phyloP scores from a whole-genome alignment of 768 basidiomycete genomes.

The Tulasnella sp. region DNA sequence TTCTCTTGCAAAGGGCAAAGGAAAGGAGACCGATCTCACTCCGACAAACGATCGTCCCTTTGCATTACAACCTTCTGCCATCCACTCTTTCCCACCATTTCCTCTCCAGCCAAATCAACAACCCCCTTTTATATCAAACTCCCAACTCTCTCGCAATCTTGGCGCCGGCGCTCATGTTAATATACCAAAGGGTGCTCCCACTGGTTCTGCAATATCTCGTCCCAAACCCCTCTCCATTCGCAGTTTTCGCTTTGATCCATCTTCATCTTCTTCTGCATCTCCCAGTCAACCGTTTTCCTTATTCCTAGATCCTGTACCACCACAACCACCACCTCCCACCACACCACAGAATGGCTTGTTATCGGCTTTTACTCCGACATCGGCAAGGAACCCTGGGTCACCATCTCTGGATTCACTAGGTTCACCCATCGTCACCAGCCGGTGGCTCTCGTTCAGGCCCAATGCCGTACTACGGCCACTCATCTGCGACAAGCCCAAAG shows the following conservation, averaged over 20 bases:
- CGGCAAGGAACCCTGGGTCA: background rate
- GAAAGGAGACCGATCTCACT: no score
- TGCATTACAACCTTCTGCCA: no score
- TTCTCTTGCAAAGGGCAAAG: no score
- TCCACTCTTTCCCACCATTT: no score
- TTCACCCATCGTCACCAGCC: no score
- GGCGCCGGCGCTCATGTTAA: conserved; percentile 1
- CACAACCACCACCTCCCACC: background rate
- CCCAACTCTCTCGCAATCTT: no score
- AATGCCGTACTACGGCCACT: conserved; percentile 16
- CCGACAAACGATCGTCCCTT: no score
- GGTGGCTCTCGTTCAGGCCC: background rate
- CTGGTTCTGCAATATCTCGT: conserved; percentile 2
- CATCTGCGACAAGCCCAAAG: background rate
- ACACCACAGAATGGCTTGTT: background rate
- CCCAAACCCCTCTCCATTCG: conserved; percentile 8
- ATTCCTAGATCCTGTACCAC: background rate
- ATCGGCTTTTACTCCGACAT: background rate
- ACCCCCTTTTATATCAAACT: no score
- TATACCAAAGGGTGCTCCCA: conserved; percentile 8
- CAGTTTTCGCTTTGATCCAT: background rate
- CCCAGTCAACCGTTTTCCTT: background rate
- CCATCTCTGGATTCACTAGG: background rate
- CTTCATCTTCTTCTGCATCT: background rate
- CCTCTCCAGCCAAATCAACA: no score